phyloP scores from a whole-genome alignment of 345 rosid species.

The Melastoma malabathricum region DNA sequence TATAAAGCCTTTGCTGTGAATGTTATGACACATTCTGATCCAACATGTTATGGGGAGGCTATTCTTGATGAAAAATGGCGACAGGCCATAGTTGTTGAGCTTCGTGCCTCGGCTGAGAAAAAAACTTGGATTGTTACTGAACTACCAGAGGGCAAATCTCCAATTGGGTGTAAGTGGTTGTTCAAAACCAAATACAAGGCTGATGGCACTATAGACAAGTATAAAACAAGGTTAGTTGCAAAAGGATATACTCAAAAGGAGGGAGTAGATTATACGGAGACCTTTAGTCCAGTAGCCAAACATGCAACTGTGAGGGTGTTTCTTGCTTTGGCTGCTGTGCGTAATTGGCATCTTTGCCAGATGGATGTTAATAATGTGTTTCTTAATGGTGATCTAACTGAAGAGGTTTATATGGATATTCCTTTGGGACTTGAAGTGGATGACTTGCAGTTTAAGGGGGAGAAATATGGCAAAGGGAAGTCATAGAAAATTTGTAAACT shows the following conservation, averaged over 20 bases:
- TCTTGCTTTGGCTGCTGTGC: not conserved
- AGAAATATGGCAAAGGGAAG: too few relatives aligned
- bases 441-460: too few relatives aligned
- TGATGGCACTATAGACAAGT: not conserved
- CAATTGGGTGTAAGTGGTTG: not conserved
- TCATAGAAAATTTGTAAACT: not conserved
- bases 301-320: not conserved
- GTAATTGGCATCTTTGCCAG: not conserved
- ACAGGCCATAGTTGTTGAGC: not conserved
- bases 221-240: not conserved
- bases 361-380: not conserved
- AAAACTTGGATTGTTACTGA: not conserved
- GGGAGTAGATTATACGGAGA: not conserved
- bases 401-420: not conserved
- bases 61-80: not conserved
- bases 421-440: too few relatives aligned
- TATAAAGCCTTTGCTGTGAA: too few relatives aligned
- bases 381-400: not conserved
- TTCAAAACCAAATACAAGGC: not conserved
- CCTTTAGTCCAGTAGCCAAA: not conserved
- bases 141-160: not conserved
- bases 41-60: not conserved
- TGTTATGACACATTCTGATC: not conserved
- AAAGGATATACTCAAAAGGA: constrained; percentile 1
- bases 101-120: not conserved